Evolutionary conservation across 257 asterid species (phyloP).

Genomic region (Salvia splendens): DNA sequence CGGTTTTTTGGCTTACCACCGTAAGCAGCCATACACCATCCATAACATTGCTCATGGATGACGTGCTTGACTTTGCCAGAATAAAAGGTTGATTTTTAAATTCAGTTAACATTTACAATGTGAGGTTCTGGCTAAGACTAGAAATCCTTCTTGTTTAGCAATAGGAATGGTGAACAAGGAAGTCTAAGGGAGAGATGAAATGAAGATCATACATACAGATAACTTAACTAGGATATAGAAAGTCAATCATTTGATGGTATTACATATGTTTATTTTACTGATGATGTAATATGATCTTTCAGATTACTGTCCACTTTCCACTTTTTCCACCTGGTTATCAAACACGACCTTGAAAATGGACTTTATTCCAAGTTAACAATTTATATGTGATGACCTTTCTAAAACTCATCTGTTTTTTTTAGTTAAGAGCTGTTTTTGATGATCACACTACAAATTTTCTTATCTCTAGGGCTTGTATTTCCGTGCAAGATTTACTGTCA

Average conservation of each 20-base stretch:
- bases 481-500: slow-evolving; percentile 43
- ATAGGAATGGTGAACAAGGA: background rate
- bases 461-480: slow-evolving; percentile 46
- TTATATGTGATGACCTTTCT: slow-evolving; percentile 1
- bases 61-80: background rate
- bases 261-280: background rate
- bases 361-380: background rate
- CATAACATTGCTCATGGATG: background rate
- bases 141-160: slow-evolving; percentile 18
- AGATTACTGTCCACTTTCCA: background rate
- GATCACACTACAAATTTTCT: slow-evolving; percentile 20
- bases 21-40: too few species aligned
- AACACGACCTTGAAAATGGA: slow-evolving; percentile 7
- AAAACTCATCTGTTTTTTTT: slow-evolving; percentile 2
- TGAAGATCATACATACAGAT: slow-evolving; percentile 8
- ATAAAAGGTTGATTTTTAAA: slow-evolving; percentile 15
- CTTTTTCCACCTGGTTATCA: background rate
- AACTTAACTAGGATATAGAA: background rate
- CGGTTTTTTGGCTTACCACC: too few species aligned
- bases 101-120: slow-evolving; percentile 16
- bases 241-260: background rate
- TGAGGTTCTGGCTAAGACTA: background rate
- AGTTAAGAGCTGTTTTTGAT: slow-evolving; percentile 17
- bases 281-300: slow-evolving; percentile 6
- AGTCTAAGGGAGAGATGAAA: background rate